Evolutionary conservation across 1,284 basidiomycete genomes (phyloP).

Genomic region (Entoloma clypeatum): DNA sequence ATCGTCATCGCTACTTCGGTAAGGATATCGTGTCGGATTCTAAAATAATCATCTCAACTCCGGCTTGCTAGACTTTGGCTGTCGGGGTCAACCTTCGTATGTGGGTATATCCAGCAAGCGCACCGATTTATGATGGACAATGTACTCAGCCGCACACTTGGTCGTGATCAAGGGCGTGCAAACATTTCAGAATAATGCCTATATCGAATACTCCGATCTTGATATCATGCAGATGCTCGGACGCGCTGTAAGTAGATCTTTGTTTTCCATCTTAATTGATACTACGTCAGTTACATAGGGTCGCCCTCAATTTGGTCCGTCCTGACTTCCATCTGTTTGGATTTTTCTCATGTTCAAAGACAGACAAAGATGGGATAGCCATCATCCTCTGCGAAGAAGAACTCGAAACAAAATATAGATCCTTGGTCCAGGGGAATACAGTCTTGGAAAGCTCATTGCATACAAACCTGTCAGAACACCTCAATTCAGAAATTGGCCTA

Average conservation of each 20-base stretch:
- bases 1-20: constrained; percentile 75
- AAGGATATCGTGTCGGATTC: constrained; percentile 20
- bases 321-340: not conserved
- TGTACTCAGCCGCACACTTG: constrained; percentile 62
- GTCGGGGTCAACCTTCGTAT: constrained; percentile 86
- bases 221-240: constrained; percentile 87
- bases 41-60: constrained; percentile 4
- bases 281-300: constrained; percentile 46
- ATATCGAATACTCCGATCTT: constrained; percentile 75
- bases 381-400: constrained; percentile 77
- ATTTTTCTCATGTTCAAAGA: constrained; percentile 12
- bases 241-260: constrained; percentile 55
- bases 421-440: constrained; percentile 63
- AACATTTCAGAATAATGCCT: constrained; percentile 59
- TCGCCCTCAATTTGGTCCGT: constrained; percentile 84
- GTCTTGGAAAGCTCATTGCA: constrained; percentile 85
- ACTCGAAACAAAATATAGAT: constrained; percentile 69
- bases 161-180: constrained; percentile 83
- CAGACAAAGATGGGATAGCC: constrained; percentile 75
- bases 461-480: constrained; percentile 78
- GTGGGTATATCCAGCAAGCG: too few relatives aligned
- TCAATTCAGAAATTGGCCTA: constrained; percentile 90
- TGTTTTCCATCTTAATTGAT: not conserved
- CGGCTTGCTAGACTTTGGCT: constrained; percentile 63
- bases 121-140: constrained; percentile 6